Evolutionary conservation across 2,329 filamentous ascomycete genomes (phyloP).

Genomic region (Pezicula radicicola): DNA sequence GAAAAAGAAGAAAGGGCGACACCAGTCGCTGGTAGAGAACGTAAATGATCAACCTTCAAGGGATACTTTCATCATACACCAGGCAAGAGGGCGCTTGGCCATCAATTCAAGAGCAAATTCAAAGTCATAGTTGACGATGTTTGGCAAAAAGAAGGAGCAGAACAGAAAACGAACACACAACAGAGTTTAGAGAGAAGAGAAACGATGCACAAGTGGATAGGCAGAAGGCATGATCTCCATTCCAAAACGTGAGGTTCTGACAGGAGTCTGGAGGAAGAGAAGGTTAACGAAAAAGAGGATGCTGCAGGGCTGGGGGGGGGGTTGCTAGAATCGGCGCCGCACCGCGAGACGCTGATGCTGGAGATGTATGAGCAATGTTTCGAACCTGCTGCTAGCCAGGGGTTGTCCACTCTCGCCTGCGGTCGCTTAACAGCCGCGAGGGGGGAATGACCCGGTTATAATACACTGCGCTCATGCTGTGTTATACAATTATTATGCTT

Average conservation of each 20-base stretch:
- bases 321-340: not conserved
- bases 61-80: slow-evolving; percentile 9
- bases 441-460: no score
- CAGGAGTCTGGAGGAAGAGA: slow-evolving; percentile 14
- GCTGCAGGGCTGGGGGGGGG: slow-evolving; percentile 10
- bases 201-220: not conserved
- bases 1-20: slow-evolving; percentile 19
- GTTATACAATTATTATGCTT: no score
- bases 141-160: slow-evolving; percentile 12
- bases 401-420: no score
- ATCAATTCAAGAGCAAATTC: slow-evolving; percentile 11
- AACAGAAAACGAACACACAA: slow-evolving; percentile 13
- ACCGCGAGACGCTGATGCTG: not conserved
- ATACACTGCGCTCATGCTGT: no score
- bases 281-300: slow-evolving; percentile 8
- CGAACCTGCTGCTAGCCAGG: no score
- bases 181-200: slow-evolving; percentile 6
- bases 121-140: slow-evolving; percentile 4
- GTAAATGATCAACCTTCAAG: slow-evolving; percentile 22
- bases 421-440: no score
- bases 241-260: slow-evolving; percentile 21
- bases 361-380: no score
- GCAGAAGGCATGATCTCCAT: slow-evolving; percentile 18
- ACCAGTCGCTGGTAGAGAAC: slow-evolving; percentile 20
- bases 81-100: slow-evolving; percentile 23